Percentiles rank a stretch among this genome's conserved stretches.
Conservation (phyloP, 306 rosid genomes). For the Ziziphus jujuba region DNA sequence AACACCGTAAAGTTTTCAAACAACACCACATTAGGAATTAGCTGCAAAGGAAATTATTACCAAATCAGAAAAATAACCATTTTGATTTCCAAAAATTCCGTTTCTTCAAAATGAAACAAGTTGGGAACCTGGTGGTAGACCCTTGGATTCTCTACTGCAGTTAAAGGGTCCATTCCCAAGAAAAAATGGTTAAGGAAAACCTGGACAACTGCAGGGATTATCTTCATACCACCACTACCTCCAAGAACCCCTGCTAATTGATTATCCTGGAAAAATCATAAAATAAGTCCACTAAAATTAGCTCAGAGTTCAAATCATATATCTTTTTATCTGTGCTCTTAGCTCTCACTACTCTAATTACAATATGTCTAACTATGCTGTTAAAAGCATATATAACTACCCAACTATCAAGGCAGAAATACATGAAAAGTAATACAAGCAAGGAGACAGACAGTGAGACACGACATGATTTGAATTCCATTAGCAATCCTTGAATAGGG, state of each 20-base stretch:
- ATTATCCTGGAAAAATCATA: slow-evolving; percentile 50
- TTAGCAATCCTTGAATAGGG: no score
- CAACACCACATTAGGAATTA: slow-evolving; percentile 60
- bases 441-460: no score
- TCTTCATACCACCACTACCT: slow-evolving; percentile 88
- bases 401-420: no score
- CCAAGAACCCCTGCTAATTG: slow-evolving; percentile 74
- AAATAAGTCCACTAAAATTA: background rate
- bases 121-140: slow-evolving; percentile 59
- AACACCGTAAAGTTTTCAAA: slow-evolving; percentile 67
- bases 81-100: slow-evolving; percentile 1
- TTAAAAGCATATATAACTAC: no score
- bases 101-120: slow-evolving; percentile 11
- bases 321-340: no score
- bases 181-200: no score
- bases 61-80: background rate
- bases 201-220: slow-evolving; percentile 67
- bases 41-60: slow-evolving; percentile 46
- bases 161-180: slow-evolving; percentile 69
- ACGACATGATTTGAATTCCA: no score
- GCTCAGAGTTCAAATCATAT: no score
- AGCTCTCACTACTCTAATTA: no score
- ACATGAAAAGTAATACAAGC: no score
- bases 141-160: slow-evolving; percentile 75
- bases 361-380: no score